Conservation (phyloP, 106 monocot genomes). For the Dendrobium nobile region DNA sequence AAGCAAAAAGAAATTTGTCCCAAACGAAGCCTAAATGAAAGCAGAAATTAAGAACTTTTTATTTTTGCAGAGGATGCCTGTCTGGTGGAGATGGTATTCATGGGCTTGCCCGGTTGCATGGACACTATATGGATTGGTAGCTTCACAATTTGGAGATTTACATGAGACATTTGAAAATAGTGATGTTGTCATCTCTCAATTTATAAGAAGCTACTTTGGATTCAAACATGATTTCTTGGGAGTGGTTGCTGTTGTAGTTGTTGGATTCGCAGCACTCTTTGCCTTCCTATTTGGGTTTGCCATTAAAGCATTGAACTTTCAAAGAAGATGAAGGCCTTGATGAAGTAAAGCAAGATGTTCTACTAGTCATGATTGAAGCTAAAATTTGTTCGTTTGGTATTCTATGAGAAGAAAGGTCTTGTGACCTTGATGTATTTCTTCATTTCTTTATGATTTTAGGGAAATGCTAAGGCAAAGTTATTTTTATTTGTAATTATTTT, state of each 20-base stretch:
- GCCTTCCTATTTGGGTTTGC: constrained; percentile 8
- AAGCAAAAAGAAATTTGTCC: too few relatives aligned
- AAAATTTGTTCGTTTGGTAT: not conserved
- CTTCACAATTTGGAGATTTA: not conserved
- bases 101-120: not conserved
- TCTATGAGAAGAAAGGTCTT: not conserved
- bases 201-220: constrained; percentile 2
- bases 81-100: not conserved
- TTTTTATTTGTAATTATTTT: not conserved
- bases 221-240: not conserved
- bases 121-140: not conserved
- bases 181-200: not conserved
- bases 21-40: too few relatives aligned
- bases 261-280: not conserved
- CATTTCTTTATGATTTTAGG: not conserved
- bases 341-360: not conserved
- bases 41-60: not conserved
- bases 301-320: constrained; percentile 38
- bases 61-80: constrained; percentile 11
- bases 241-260: not conserved
- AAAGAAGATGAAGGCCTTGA: constrained; percentile 26
- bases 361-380: too few relatives aligned
- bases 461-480: not conserved
- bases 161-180: not conserved
- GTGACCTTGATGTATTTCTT: not conserved